Percentiles rank a stretch among this genome's conserved stretches.
Conservation (phyloP, 2,329 filamentous ascomycete species). For the Nigrospora oryzae region DNA sequence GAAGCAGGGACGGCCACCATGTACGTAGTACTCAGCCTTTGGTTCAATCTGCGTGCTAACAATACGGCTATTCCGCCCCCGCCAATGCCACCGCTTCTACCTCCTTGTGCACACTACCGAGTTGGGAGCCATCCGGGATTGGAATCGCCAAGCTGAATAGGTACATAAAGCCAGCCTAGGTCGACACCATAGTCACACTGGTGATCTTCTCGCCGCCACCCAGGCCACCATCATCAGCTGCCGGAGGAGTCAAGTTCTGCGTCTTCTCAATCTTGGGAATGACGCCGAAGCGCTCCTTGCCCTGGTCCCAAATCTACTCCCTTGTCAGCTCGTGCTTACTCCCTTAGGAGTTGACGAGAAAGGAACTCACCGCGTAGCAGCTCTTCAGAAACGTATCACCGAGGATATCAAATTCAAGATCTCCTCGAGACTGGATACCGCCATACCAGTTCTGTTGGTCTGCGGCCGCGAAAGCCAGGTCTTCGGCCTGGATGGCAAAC, state of each 20-base stretch:
- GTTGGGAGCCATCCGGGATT: too few species aligned
- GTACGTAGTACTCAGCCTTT: too few species aligned
- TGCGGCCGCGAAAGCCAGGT: slow-evolving; percentile 49
- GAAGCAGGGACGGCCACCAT: too few species aligned
- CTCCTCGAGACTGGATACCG: slow-evolving; percentile 55
- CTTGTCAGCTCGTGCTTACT: not conserved
- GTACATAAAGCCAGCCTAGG: not conserved
- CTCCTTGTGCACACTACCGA: too few species aligned
- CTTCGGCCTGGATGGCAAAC: slow-evolving; percentile 54
- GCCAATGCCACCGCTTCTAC: too few species aligned
- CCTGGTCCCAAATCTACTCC: slow-evolving; percentile 51
- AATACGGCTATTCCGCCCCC: too few species aligned
- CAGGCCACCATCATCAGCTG: slow-evolving; percentile 1
- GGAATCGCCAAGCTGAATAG: too few species aligned
- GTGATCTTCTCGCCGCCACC: slow-evolving; percentile 11
- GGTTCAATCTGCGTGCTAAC: too few species aligned
- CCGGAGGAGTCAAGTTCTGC: slow-evolving; percentile 19
- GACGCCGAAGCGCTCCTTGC: slow-evolving; percentile 49
- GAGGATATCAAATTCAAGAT: slow-evolving; percentile 51
- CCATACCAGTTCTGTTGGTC: slow-evolving; percentile 43
- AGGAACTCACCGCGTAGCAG: slow-evolving; percentile 47
- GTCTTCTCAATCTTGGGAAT: slow-evolving; percentile 42
- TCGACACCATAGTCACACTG: slow-evolving; percentile 9
- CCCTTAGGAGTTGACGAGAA: not conserved
- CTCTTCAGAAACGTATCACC: slow-evolving; percentile 58